Conservation (phyloP, 495 filamentous ascomycete species). For the Elaphomyces granulatus region DNA sequence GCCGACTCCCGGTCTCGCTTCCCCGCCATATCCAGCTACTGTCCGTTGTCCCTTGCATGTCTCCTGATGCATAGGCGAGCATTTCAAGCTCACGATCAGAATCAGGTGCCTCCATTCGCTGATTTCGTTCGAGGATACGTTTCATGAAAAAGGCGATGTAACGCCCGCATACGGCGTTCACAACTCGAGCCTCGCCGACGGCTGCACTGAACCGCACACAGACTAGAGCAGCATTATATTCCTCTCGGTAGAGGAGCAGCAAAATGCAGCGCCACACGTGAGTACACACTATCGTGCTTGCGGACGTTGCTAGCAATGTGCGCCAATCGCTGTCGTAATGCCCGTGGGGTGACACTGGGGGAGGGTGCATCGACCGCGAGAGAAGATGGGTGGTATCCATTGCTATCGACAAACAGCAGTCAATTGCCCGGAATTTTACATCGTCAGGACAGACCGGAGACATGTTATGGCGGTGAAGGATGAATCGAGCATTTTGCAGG, state of each 20-base stretch:
- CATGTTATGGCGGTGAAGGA: slow-evolving; percentile 87
- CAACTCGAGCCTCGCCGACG: slow-evolving; percentile 52
- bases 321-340: slow-evolving; percentile 30
- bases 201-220: slow-evolving; percentile 57
- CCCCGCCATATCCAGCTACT: slow-evolving; percentile 80
- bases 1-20: slow-evolving; percentile 36
- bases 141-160: slow-evolving; percentile 74
- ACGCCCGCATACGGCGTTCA: slow-evolving; percentile 68
- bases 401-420: slow-evolving; percentile 59
- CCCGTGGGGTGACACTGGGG: slow-evolving; percentile 5
- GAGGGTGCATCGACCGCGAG: slow-evolving; percentile 41
- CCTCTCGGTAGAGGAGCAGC: slow-evolving; percentile 58
- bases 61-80: slow-evolving; percentile 73
- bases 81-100: slow-evolving; percentile 80
- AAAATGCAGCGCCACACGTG: slow-evolving; percentile 87
- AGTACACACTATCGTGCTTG: slow-evolving; percentile 55
- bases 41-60: slow-evolving; percentile 72
- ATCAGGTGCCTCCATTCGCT: slow-evolving; percentile 35
- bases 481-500: slow-evolving; percentile 67
- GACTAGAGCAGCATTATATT: slow-evolving; percentile 53
- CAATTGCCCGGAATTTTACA: slow-evolving; percentile 53
- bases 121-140: slow-evolving; percentile 40
- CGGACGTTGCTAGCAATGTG: slow-evolving; percentile 35
- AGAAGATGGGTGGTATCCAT: slow-evolving; percentile 67
- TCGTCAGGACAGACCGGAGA: slow-evolving; percentile 52